Percentiles rank a stretch among this genome's conserved stretches.
phyloP scores from a whole-genome alignment of 78 protist species.

The Dictyostelium citrinum region DNA sequence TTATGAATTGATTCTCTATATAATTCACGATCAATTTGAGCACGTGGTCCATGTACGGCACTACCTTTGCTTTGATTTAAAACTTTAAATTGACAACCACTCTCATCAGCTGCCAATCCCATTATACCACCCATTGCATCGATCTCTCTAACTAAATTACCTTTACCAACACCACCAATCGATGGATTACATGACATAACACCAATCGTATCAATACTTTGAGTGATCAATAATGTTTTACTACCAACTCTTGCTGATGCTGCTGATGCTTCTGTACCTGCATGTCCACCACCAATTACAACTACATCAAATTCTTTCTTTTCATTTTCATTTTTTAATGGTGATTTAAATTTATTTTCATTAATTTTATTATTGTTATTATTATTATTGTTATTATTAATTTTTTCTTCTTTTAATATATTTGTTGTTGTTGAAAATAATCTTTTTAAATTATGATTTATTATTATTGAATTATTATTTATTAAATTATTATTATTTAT shows the following conservation, averaged over 20 bases:
- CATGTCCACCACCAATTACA: constrained; percentile 96
- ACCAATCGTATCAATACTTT: constrained; percentile 80
- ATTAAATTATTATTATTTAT: too few relatives aligned
- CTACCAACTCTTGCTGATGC: constrained; percentile 94
- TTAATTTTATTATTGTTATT: not conserved
- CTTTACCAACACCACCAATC: constrained; percentile 98
- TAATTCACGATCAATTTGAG: constrained; percentile 93
- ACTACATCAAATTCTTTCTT: constrained; percentile 19
- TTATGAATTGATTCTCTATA: constrained; percentile 87
- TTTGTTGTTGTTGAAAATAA: not conserved
- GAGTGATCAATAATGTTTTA: constrained; percentile 88
- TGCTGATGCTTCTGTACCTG: constrained; percentile 96
- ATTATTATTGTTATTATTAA: not conserved
- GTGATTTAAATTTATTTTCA: constrained; percentile 28
- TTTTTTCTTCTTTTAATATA: not conserved
- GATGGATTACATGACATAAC: constrained; percentile 98
- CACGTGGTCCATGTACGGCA: constrained; percentile 97
- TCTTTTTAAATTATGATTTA: not conserved
- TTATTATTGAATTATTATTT: not conserved
- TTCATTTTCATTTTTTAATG: not conserved
- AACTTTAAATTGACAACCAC: constrained; percentile 63
- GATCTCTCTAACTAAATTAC: constrained; percentile 92
- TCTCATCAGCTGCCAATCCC: constrained; percentile 82
- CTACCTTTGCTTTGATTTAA: constrained; percentile 90
- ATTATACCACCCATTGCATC: constrained; percentile 97